These are phyloP conservation scores for Rhizophagus prolifer DNA, from an alignment of 192 early-diverging fungal genomes.

Conservation along the genomic window DNA sequence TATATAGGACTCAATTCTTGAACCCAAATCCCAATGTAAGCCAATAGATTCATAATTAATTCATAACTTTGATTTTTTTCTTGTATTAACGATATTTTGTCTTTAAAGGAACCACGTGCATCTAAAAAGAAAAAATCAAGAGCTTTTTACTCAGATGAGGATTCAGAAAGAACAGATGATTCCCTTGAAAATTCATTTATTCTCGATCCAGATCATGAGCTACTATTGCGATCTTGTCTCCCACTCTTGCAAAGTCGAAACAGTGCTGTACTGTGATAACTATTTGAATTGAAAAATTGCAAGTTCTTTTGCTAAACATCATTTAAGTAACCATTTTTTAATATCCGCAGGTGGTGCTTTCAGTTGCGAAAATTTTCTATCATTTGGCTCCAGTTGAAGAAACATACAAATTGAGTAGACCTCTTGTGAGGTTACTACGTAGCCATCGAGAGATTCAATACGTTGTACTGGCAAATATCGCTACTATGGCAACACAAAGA, in stretches of 20 bases:
- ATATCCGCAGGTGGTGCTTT: conserved; percentile 58
- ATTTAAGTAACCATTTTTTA: background rate
- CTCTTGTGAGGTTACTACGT: conserved; percentile 76
- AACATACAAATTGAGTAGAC: conserved; percentile 58
- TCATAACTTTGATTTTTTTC: background rate
- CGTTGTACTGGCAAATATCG: conserved; percentile 74
- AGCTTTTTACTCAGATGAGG: conserved; percentile 54
- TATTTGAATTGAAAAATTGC: background rate
- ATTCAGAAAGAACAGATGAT: conserved; percentile 44
- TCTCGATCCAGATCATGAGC: conserved; percentile 80
- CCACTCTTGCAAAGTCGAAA: conserved; percentile 85
- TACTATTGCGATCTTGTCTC: conserved; percentile 64
- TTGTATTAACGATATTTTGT: background rate
- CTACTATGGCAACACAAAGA: conserved; percentile 64
- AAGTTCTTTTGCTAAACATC: background rate
- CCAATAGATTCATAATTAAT: background rate
- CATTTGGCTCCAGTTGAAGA: conserved; percentile 62
- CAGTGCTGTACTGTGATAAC: conserved; percentile 58
- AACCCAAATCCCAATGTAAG: conserved; percentile 55
- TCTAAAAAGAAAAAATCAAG: conserved; percentile 39
- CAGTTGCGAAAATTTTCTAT: conserved; percentile 65
- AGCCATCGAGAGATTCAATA: conserved; percentile 76
- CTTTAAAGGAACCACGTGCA: conserved; percentile 32
- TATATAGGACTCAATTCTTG: conserved; percentile 46
- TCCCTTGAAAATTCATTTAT: conserved; percentile 28